Evolutionary conservation across 495 filamentous ascomycete species (phyloP).

Genomic region (Trichoderma asperelloides): DNA sequence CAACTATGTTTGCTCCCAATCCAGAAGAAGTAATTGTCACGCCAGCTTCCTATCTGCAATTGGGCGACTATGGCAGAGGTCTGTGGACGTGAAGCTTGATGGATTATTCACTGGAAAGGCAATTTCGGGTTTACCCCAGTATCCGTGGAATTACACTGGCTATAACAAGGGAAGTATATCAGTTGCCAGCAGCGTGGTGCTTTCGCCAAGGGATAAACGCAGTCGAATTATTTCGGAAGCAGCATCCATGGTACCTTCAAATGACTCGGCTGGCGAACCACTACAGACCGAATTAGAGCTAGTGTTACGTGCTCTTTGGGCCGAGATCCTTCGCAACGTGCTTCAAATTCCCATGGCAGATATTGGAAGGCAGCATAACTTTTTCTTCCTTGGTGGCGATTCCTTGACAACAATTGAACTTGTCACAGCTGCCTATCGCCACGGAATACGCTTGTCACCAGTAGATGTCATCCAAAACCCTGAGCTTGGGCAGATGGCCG

Average conservation of each 20-base stretch:
- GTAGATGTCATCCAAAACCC: not conserved
- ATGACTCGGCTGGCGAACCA: slow-evolving; percentile 32
- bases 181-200: slow-evolving; percentile 32
- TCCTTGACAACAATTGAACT: slow-evolving; percentile 3
- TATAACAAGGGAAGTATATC: slow-evolving; percentile 26
- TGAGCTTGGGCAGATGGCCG: not conserved
- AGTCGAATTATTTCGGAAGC: slow-evolving; percentile 39
- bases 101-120: not conserved
- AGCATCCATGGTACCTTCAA: slow-evolving; percentile 33
- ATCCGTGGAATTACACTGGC: slow-evolving; percentile 29
- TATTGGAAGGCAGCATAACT: slow-evolving; percentile 1
- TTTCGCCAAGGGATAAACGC: slow-evolving; percentile 47
- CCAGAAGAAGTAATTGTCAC: not conserved
- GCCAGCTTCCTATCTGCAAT: not conserved
- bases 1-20: not conserved
- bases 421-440: not conserved
- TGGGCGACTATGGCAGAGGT: not conserved
- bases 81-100: not conserved
- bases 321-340: slow-evolving; percentile 13
- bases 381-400: slow-evolving; percentile 38
- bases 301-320: slow-evolving; percentile 18
- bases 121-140: slow-evolving; percentile 24
- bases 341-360: slow-evolving; percentile 17
- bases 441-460: slow-evolving; percentile 6
- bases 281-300: slow-evolving; percentile 13